Percentiles rank a stretch among this genome's conserved stretches.
These are phyloP conservation scores for Fragaria ananassa DNA, from an alignment of 306 rosid genomes.

Conservation along the genomic window DNA sequence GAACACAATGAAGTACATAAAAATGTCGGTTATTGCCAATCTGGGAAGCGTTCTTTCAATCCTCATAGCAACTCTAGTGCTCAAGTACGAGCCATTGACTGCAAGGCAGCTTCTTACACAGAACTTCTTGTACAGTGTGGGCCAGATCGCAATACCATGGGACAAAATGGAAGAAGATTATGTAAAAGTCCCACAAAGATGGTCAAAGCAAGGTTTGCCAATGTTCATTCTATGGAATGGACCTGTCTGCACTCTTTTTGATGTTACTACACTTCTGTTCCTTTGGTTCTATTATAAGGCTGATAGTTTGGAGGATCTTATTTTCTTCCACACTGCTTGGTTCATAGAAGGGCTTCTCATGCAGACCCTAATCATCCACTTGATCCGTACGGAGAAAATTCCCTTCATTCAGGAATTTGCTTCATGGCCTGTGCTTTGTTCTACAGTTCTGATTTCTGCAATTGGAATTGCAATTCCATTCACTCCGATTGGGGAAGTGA, in stretches of 20 bases:
- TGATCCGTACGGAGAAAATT: slow-evolving; percentile 68
- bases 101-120: slow-evolving; percentile 70
- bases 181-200: slow-evolving; percentile 58
- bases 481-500: slow-evolving; percentile 51
- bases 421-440: slow-evolving; percentile 80
- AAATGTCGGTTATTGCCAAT: slow-evolving; percentile 79
- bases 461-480: slow-evolving; percentile 55
- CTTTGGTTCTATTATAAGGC: slow-evolving; percentile 50
- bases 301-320: not conserved
- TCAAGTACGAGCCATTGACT: slow-evolving; percentile 63
- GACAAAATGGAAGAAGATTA: slow-evolving; percentile 65
- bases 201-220: slow-evolving; percentile 50
- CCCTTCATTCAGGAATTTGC: slow-evolving; percentile 69
- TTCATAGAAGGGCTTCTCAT: slow-evolving; percentile 74
- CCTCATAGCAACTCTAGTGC: slow-evolving; percentile 52
- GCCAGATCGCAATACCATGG: slow-evolving; percentile 71
- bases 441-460: slow-evolving; percentile 56
- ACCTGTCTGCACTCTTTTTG: slow-evolving; percentile 74
- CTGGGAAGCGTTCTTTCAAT: slow-evolving; percentile 70
- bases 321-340: slow-evolving; percentile 78
- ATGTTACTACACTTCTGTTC: slow-evolving; percentile 55
- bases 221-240: slow-evolving; percentile 77
- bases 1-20: slow-evolving; percentile 80
- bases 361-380: slow-evolving; percentile 74
- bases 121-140: slow-evolving; percentile 67